Percentiles rank a stretch among this genome's conserved stretches.
Evolutionary conservation across 306 rosid genomes (phyloP).

Genomic region (Hippophae tibetana): DNA sequence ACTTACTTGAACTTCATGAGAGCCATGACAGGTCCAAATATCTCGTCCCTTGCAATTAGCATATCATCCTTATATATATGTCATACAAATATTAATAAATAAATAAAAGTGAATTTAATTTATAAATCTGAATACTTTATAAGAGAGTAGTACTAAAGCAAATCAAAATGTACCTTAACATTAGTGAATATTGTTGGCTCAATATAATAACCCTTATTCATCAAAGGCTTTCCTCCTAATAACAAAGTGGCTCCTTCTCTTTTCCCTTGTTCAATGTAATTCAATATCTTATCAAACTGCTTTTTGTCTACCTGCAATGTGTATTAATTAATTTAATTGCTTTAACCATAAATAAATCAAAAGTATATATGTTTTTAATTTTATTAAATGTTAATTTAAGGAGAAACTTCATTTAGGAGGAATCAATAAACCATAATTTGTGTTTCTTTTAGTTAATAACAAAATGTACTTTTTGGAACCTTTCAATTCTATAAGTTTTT

Average conservation of each 20-base stretch:
- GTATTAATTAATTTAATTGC: no score
- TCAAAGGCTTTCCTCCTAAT: constrained; percentile 65
- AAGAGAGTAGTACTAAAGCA: not conserved
- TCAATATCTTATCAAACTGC: constrained; percentile 60
- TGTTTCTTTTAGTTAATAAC: no score
- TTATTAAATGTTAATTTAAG: no score
- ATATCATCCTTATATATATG: constrained; percentile 51
- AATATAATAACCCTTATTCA: constrained; percentile 64
- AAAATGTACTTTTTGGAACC: no score
- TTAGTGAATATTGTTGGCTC: constrained; percentile 77
- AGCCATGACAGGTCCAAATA: constrained; percentile 74
- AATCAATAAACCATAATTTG: no score
- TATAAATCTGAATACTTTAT: no score
- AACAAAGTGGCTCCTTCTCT: constrained; percentile 80
- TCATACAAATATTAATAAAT: no score
- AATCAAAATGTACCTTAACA: constrained; percentile 38
- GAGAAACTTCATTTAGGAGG: no score
- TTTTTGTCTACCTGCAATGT: constrained; percentile 48
- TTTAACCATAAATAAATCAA: no score
- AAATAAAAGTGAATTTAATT: not conserved
- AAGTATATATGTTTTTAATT: no score
- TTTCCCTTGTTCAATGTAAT: constrained; percentile 75
- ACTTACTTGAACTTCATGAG: constrained; percentile 76
- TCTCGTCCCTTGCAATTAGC: constrained; percentile 57
- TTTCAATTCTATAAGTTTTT: no score